phyloP scores from a whole-genome alignment of 2,329 filamentous ascomycete species.

The Paracoccidioides brasiliensis region DNA sequence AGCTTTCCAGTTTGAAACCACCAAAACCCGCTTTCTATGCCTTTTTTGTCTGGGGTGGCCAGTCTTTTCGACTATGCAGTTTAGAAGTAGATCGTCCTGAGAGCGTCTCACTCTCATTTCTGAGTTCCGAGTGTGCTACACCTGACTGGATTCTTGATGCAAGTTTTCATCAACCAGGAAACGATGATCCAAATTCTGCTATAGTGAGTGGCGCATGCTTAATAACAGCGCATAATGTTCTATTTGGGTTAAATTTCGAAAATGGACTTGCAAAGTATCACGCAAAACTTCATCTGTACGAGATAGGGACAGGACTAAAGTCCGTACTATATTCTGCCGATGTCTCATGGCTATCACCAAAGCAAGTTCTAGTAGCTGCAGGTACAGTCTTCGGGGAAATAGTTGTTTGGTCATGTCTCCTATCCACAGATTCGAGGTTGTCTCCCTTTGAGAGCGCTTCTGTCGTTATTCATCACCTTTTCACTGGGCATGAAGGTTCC shows the following conservation, averaged over 20 bases:
- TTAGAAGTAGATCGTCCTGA: slow-evolving; percentile 4
- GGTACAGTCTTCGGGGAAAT: slow-evolving; percentile 95
- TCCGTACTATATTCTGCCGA: slow-evolving; percentile 83
- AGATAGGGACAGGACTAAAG: slow-evolving; percentile 44
- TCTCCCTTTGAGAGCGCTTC: slow-evolving; percentile 11
- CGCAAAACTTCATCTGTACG: slow-evolving; percentile 18
- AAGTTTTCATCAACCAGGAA: slow-evolving; percentile 33
- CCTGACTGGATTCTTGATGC: slow-evolving; percentile 71
- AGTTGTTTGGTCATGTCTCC: slow-evolving; percentile 65
- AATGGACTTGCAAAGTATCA: slow-evolving; percentile 12
- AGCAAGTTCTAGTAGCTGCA: slow-evolving; percentile 60
- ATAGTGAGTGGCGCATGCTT: slow-evolving; percentile 40
- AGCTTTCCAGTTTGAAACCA: slow-evolving; percentile 12
- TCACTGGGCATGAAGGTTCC: slow-evolving; percentile 71
- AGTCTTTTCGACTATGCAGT: slow-evolving; percentile 37
- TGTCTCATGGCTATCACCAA: slow-evolving; percentile 47
- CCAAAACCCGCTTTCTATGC: slow-evolving; percentile 10
- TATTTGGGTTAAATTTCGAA: slow-evolving; percentile 40
- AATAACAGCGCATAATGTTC: slow-evolving; percentile 78
- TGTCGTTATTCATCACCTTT: slow-evolving; percentile 41
- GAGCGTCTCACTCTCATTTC: slow-evolving; percentile 16
- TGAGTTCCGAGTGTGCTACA: slow-evolving; percentile 34
- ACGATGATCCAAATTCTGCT: slow-evolving; percentile 13
- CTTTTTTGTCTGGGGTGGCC: slow-evolving; percentile 57
- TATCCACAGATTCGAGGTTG: slow-evolving; percentile 13